These are phyloP conservation scores for Knufia petricola DNA, from an alignment of 2,329 filamentous ascomycete species.

Conservation along the genomic window DNA sequence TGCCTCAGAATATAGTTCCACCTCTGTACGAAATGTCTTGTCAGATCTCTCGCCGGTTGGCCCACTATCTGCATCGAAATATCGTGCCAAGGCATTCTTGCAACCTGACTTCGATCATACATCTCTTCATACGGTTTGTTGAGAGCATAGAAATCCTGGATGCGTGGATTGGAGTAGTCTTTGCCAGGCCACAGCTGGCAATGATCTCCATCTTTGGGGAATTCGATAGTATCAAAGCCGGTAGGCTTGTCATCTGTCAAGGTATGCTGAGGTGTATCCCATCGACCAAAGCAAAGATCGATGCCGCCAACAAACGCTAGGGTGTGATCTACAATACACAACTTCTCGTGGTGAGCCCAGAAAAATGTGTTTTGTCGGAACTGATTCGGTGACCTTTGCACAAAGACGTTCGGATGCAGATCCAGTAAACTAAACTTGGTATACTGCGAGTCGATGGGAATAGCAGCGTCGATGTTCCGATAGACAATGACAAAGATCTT, in stretches of 20 bases:
- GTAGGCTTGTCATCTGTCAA: constrained; percentile 90
- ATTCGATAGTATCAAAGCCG: constrained; percentile 71
- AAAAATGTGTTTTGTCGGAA: constrained; percentile 99
- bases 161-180: constrained; percentile 93
- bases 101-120: constrained; percentile 83
- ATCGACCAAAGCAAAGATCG: constrained; percentile 91
- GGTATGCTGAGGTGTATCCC: constrained; percentile 90
- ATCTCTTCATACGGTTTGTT: constrained; percentile 97
- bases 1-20: constrained; percentile 97
- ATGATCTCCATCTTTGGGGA: constrained; percentile 80
- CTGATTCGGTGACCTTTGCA: constrained; percentile 92
- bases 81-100: constrained; percentile 98
- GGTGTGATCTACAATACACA: constrained; percentile 93
- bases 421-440: constrained; percentile 95
- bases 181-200: constrained; percentile 96
- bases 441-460: constrained; percentile 96
- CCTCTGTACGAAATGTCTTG: constrained; percentile 89
- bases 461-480: constrained; percentile 90
- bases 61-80: constrained; percentile 96
- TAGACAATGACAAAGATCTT: constrained; percentile 98
- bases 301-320: constrained; percentile 93
- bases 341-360: constrained; percentile 96
- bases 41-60: constrained; percentile 86
- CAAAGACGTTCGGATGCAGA: constrained; percentile 89
- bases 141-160: constrained; percentile 88